Percentiles rank a stretch among this genome's conserved stretches.
Evolutionary conservation across 805 yeast genomes (phyloP).

Genomic region (Candida dajiaensis): DNA sequence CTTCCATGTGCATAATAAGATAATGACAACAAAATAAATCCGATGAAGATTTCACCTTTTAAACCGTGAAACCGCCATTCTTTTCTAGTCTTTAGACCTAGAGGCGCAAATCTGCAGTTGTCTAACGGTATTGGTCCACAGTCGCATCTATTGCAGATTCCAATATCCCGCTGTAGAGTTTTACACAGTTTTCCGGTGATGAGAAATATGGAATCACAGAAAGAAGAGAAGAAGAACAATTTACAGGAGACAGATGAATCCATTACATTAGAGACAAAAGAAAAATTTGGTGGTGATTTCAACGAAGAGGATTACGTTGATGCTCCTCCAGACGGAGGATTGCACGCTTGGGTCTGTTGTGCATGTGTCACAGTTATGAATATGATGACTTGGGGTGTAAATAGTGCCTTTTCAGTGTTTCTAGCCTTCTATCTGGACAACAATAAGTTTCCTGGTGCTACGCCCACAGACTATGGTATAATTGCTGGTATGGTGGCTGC

Average conservation of each 20-base stretch:
- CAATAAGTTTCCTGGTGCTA: constrained; percentile 41
- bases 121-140: no score
- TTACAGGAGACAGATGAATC: neutral
- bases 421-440: constrained; percentile 40
- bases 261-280: neutral
- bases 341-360: constrained; percentile 43
- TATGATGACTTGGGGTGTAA: constrained; percentile 29
- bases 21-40: no score
- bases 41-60: neutral
- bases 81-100: no score
- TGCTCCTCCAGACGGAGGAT: constrained; percentile 39
- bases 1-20: neutral
- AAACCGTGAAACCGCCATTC: neutral
- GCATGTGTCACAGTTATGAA: constrained; percentile 27
- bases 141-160: no score
- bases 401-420: constrained; percentile 49
- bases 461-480: constrained; percentile 45
- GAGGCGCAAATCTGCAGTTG: no score
- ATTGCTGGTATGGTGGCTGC: constrained; percentile 50
- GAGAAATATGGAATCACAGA: neutral
- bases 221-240: neutral
- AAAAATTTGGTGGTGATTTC: constrained; percentile 11
- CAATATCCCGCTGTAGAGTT: neutral
- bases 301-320: constrained; percentile 29
- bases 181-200: no score